Base-by-base conservation (phyloP, 228 moss, liverwort and hornwort genomes). In the Sphagnum magellanicum region DNA sequence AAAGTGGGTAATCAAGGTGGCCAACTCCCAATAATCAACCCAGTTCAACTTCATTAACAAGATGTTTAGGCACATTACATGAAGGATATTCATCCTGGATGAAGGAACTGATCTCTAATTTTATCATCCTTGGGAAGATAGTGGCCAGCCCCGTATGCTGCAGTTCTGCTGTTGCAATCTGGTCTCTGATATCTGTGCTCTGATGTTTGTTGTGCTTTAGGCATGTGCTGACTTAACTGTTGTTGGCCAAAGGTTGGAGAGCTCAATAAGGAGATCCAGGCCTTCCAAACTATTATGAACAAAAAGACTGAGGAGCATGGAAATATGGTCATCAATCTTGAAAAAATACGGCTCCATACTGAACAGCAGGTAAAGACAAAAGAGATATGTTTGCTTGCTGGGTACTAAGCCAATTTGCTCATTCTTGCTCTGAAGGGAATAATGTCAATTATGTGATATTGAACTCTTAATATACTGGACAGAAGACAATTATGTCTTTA, bases 221-320 rank as follows among this genome's bases (percentile, higher is more conserved):
- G 17, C 17, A 17, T 17, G 17, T 17, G 17, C 53, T 53, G 12
- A 53, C 12, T 53, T 47, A 47, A 12, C 7, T 49, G 47, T 12
- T 4, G 10, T 12, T 4, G 10, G 32, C 49, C 64, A 17, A 64
- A 92, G 86, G 83, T 85, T 57, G 82, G 71, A 52, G 88, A 85
- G 57, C 71, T 80, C 61, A 83, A 90, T 8, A 69, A 65, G 51
- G 78, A 87, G 61, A 63, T 78, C 52, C 71, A 52, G 60, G 67
- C 71, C 59, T 66, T 76, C 32, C 80, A 87, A 53, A 50, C 59
- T 13, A 66, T 73, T 68, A 70, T 77, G 47, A 87, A 87, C 65
- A 78, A 77, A 78, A 77, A 87, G 74, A 68, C 73, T 49, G 90
- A 92, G 64, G 90, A 90, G 67, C 63, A 75, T 51, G 81, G 73